Evolutionary conservation across 352 stramenopile species (phyloP), one percentile per base, ranked within the genome.

Genomic region (Phytopythium cucurbitacearum): DNA sequence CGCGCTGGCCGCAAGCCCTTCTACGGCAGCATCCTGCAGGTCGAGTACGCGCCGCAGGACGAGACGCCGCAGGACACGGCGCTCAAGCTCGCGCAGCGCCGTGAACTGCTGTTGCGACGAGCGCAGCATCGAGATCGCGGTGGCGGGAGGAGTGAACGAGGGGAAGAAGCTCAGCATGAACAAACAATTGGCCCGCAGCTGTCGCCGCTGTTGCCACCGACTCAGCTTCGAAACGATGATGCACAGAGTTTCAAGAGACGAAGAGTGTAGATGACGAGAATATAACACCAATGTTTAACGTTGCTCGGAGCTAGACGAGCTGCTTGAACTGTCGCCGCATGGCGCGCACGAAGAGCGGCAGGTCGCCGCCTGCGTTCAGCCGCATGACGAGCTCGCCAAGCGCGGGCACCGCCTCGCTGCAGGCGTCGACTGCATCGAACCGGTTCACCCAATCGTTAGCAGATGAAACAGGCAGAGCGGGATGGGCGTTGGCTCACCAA

Each of bases 291-390:
- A 13, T 12, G 6, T 6, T 37, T 42, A 7, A 10, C 13, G 35
- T 9, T 13, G 46, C 46, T 13, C 21, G 28, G 47, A 45, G 48
- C 50, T 69, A 80, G 51, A 80, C 64, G n/a, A 86, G 53, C 57
- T 78, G 67, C 60, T 88, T 88, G 56, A 91, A 93, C 58, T 87
- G 60, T 38, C 77, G 79, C 1, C 83, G 80, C 80, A 94, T 94
- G 37, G 75, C 74, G 40, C 79, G 80, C 28, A 94, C 80, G 56
- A 94, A 88, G 21, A 72, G 65, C 40, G 83, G 80, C 45, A 94
- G 73, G 59, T 94, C 77, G 36, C 77, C 73, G 12, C 56, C 71
- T 40, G 64, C 49, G 62, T 91, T 94, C 10, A 94, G 76, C 47
- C 78, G 58, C 16, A 68, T 64, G 50, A 89, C 68, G 13, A 91